phyloP scores from a whole-genome alignment of 78 protist species.

The Parvularia atlantis region DNA sequence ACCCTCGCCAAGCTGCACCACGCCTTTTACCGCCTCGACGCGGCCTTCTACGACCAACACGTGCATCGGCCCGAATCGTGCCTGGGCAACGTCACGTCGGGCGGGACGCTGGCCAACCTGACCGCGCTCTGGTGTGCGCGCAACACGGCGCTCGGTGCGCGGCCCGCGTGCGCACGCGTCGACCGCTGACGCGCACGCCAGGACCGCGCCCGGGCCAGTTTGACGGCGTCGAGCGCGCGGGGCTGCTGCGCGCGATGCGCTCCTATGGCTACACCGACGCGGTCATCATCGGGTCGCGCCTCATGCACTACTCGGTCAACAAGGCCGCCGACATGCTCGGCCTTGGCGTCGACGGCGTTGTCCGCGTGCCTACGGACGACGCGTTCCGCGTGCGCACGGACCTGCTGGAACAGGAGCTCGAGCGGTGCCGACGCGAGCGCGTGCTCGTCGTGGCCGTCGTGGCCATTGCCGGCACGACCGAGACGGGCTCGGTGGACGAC shows the following conservation, averaged over 20 bases:
- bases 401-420: too few relatives aligned
- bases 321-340: neutral
- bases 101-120: neutral
- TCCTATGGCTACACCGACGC: too few relatives aligned
- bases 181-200: too few relatives aligned
- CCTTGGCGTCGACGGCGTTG: neutral
- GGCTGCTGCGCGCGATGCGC: too few relatives aligned
- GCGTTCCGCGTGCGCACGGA: neutral
- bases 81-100: neutral
- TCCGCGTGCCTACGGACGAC: neutral
- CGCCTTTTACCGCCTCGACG: neutral
- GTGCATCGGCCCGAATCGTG: neutral
- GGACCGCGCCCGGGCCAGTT: too few relatives aligned
- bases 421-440: too few relatives aligned
- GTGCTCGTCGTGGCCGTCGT: neutral
- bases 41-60: neutral
- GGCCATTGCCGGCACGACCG: neutral
- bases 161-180: too few relatives aligned
- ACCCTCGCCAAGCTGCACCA: neutral
- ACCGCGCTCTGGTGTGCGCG: neutral
- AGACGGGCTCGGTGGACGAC: neutral
- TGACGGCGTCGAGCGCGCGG: too few relatives aligned
- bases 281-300: neutral
- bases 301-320: neutral
- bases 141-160: neutral